Percentiles rank a stretch among this genome's conserved stretches.
Conservation (phyloP, 148 eudicot genomes). For the Fagopyrum esculentum region DNA sequence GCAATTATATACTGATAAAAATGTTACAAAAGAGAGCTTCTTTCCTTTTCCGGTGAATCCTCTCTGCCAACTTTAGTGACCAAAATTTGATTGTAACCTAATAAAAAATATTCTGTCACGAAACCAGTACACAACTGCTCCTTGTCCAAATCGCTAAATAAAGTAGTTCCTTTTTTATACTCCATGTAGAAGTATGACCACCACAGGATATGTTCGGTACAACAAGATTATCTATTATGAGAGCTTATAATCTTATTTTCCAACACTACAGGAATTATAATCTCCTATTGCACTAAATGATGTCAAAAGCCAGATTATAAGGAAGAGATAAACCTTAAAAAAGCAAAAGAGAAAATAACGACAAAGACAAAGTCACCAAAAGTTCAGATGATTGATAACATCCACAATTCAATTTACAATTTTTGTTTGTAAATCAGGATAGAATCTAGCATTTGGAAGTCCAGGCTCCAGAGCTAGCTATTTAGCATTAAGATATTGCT, state of each 20-base stretch:
- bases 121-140: background rate
- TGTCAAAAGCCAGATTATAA: background rate
- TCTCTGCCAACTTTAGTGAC: background rate
- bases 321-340: background rate
- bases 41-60: background rate
- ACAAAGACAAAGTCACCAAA: background rate
- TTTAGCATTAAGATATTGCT: background rate
- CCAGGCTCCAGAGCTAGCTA: background rate
- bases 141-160: background rate
- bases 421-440: background rate
- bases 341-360: too few species aligned
- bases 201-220: background rate
- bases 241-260: too few species aligned
- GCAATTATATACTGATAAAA: background rate
- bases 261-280: too few species aligned
- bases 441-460: conserved; percentile 11
- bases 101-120: too few species aligned
- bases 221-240: too few species aligned
- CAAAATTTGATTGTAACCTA: background rate
- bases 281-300: too few species aligned
- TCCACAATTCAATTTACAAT: background rate
- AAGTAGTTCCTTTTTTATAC: background rate
- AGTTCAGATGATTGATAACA: background rate
- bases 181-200: background rate
- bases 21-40: background rate